Evolutionary conservation across 164 flowering plant genomes (phyloP).

Genomic region (Vitis vinifera): DNA sequence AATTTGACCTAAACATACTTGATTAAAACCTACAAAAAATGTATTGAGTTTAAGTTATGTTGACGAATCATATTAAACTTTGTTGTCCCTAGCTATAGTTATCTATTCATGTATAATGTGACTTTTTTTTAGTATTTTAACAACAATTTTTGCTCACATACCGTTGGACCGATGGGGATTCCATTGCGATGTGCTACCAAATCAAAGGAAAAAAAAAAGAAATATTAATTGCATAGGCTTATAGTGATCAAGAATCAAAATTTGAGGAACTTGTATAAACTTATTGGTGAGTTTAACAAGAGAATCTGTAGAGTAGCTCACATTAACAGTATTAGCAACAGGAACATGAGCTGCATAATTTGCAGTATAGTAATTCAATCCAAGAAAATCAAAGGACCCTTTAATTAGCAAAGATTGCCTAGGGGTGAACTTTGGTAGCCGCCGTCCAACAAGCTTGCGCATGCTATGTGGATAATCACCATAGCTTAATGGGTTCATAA

Average conservation of each 20-base stretch:
- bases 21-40: no score
- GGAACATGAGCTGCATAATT: constrained; percentile 23
- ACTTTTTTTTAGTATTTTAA: no score
- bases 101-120: no score
- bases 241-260: no score
- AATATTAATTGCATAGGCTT: no score
- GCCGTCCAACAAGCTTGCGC: constrained; percentile 19
- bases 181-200: constrained; percentile 33
- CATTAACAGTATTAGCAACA: neutral
- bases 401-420: constrained; percentile 34
- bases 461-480: constrained; percentile 41
- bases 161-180: constrained; percentile 37
- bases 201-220: neutral
- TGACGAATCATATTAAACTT: no score
- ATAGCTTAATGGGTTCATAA: constrained; percentile 34
- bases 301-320: constrained; percentile 20
- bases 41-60: no score
- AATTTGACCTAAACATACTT: no score
- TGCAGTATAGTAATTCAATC: constrained; percentile 43
- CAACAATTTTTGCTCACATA: neutral
- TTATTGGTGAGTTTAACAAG: constrained; percentile 17
- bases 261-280: neutral
- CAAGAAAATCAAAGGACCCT: constrained; percentile 46
- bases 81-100: no score
- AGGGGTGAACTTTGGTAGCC: constrained; percentile 45